Evolutionary conservation across 1,284 basidiomycete genomes (phyloP), one percentile per base, ranked within the genome.

Genomic region (Ustilago xerochloae): DNA sequence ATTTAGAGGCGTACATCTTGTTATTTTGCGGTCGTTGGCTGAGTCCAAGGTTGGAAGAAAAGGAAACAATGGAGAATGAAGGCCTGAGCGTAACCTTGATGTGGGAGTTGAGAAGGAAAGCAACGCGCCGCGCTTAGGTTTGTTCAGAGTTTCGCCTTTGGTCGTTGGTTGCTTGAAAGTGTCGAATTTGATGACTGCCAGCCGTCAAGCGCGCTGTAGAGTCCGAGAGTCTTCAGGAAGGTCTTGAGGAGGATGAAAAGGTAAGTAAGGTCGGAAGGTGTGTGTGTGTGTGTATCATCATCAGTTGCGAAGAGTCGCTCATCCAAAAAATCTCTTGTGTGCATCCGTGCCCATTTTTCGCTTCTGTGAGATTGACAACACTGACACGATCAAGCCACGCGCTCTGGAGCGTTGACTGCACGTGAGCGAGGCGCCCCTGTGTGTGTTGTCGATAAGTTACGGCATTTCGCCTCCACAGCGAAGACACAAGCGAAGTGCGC

Each of bases 401-500:
- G n/a, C 18, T 33, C 12, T 22, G 20, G 18, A 41, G 29, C 22
- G 52, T 43, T 29, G 38, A 13, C 22, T 7, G 54, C 55, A 64
- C 62, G 62, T 64, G 62, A 64, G 61, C 39, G 0, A n/a, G 26
- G 20, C 36, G 48, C 47, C 32, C 12, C 8, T 36, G 35, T 36
- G 35, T 36, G 35, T 36, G 35, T 36, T 7, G 6, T 7, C 15
- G 35, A 32, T n/a, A n/a, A n/a, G n/a, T n/a, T n/a, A n/a, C n/a
- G n/a, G n/a, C n/a, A n/a, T 48, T 30, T n/a, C 16, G 29, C 48
- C 48, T 50, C 48, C 48, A 47, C 46, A 45, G 39, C 38, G n/a
- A n/a, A n/a, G n/a, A n/a, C n/a, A n/a, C n/a, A n/a, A n/a, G n/a
- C n/a, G n/a, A n/a, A n/a, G n/a, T n/a, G n/a, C n/a, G n/a, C n/a